Evolutionary conservation across 129 eudicot species (phyloP).

Genomic region (Kitagawia praeruptora): DNA sequence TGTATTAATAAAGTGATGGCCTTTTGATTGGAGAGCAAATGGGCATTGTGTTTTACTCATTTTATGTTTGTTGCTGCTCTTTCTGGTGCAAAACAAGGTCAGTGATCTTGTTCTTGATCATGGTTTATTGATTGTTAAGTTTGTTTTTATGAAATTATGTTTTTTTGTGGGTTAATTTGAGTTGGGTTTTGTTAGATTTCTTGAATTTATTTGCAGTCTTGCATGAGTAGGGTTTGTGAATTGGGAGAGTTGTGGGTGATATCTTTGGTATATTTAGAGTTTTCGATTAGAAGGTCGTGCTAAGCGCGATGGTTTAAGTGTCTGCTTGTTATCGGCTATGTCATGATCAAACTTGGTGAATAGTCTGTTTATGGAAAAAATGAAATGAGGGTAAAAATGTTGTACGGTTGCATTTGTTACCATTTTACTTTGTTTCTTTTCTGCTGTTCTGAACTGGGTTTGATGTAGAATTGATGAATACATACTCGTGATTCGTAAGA

Average conservation of each 20-base stretch:
- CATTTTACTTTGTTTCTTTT: too few relatives aligned
- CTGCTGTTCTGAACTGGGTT: too few relatives aligned
- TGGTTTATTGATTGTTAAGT: neutral
- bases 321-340: neutral
- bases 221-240: neutral
- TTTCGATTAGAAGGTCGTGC: neutral
- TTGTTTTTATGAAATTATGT: neutral
- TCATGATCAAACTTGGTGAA: neutral
- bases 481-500: too few relatives aligned
- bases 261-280: neutral
- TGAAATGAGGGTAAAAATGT: neutral
- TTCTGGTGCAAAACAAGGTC: slow-evolving; percentile 40
- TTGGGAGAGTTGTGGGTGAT: neutral
- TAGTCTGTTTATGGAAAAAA: neutral
- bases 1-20: slow-evolving; percentile 20
- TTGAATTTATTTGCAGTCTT: neutral
- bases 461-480: too few relatives aligned
- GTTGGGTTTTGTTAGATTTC: neutral
- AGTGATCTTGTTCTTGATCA: neutral
- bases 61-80: slow-evolving; percentile 24
- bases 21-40: slow-evolving; percentile 35
- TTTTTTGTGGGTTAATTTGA: neutral
- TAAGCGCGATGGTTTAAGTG: neutral
- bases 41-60: slow-evolving; percentile 45
- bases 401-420: too few relatives aligned